Conservation (phyloP, 148 eudicot genomes). For the Vaccinium darrowii region DNA sequence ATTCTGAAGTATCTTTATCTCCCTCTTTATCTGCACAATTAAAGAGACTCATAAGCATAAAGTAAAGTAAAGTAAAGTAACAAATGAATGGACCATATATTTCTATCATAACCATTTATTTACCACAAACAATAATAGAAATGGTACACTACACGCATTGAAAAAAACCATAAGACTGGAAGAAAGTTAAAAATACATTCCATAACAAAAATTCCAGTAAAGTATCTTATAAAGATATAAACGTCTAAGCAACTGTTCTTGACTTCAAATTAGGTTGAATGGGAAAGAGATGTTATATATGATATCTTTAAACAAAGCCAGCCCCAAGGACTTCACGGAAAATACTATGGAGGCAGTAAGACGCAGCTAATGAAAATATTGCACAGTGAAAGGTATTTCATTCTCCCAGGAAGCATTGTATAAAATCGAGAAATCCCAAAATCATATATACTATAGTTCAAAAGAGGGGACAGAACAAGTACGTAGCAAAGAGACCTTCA, state of each 20-base stretch:
- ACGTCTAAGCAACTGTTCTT: not conserved
- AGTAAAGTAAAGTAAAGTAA: not conserved
- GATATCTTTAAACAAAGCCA: not conserved
- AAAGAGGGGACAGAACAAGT: not conserved
- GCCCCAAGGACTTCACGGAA: not conserved
- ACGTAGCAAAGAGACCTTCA: not conserved
- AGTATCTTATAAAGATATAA: not conserved
- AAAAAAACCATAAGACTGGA: not conserved
- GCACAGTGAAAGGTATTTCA: not conserved
- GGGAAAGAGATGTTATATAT: not conserved
- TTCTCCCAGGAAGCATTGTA: not conserved
- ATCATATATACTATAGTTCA: not conserved
- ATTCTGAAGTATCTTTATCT: conserved; percentile 44
- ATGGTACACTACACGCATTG: not conserved
- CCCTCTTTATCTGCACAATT: conserved; percentile 37
- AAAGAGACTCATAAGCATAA: not conserved
- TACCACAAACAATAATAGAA: not conserved
- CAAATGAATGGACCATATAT: not conserved
- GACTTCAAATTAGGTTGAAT: not conserved
- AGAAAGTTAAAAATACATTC: not conserved
- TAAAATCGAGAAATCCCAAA: not conserved
- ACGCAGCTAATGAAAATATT: not conserved
- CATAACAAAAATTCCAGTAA: not conserved
- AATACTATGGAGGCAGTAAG: not conserved
- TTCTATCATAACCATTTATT: not conserved